Base-by-base conservation (phyloP, 2,329 filamentous ascomycete genomes). In the Aspergillus luchuensis region DNA sequence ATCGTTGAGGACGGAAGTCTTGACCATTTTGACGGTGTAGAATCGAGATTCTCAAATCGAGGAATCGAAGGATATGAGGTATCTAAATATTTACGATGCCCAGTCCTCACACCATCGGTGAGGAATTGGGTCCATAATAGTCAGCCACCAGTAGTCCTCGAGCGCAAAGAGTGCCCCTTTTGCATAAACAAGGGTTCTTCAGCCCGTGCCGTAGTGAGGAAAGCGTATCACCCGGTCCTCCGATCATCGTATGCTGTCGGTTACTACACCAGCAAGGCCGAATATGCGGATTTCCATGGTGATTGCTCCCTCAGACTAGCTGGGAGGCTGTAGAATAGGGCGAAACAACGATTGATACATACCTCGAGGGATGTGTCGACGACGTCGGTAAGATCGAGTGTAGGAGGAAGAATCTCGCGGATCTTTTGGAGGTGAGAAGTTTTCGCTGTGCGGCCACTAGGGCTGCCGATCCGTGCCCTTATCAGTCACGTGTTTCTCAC, bases 1-100 rank as follows among this genome's bases (percentile, higher is more conserved):
- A 90, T 99, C 95, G 88, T 98, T 96, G 83, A 99, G 93, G 79
- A 98, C 95, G 81, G 92, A 97, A 78, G 95, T 98, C 86, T 91
- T 92, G 84, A 97, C 93, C 94, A 99, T 99, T 80, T 91, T 97
- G 88, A 80, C 88, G 87, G 86, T 85, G 75, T 77, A 58, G 65
- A 66, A 63, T 69, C 69, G 72, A 82, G 80, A 82, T 82, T 82
- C 80, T 82, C 80, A 82, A 79, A 80, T 81, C 80, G 74, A 72
- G 68, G 61, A 57, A 61, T 61, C 38, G 65, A 56, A 64, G 63
- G 72, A 74, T 71, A 72, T 68, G 74, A 76, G 74, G 73, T 76
- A 75, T 75, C 72, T 75, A 56, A 36, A 36, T 28, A 66, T 61
- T 57, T 43, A 56, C 38, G 4, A 47, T 30, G 17, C 41, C 53